Conservation (phyloP, 306 rosid genomes). For the Rosa lucieae region DNA sequence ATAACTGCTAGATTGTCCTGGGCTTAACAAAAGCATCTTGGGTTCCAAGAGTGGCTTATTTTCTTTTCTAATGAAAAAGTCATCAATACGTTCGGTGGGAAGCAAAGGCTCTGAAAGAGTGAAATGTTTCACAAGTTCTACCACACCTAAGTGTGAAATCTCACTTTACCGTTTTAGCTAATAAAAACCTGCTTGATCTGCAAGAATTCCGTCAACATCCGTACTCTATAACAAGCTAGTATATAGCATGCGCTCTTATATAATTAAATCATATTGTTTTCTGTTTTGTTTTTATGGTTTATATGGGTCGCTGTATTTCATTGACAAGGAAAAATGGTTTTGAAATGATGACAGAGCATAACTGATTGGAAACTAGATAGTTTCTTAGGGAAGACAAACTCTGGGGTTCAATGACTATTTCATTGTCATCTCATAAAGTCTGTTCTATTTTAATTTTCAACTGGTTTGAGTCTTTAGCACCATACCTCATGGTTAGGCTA, state of each 20-base stretch:
- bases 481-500: background rate
- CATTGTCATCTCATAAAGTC: constrained; percentile 6
- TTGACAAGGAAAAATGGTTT: background rate
- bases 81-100: background rate
- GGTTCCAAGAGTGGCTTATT: constrained; percentile 18
- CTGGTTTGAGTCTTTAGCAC: constrained; percentile 5
- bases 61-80: background rate
- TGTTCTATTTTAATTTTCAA: background rate
- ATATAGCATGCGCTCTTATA: background rate
- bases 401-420: background rate
- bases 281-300: background rate
- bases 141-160: too few species aligned
- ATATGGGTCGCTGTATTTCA: background rate
- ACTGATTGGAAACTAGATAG: background rate
- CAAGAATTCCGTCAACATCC: background rate
- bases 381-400: background rate
- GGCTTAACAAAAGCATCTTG: constrained; percentile 15
- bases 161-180: too few species aligned
- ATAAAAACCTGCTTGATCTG: too few species aligned
- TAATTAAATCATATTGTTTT: background rate
- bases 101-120: too few species aligned
- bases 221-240: background rate
- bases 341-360: background rate
- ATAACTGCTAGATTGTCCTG: constrained; percentile 10
- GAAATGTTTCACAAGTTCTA: too few species aligned